Base-by-base conservation (phyloP, 495 filamentous ascomycete species). In the Neohortaea acidophila region DNA sequence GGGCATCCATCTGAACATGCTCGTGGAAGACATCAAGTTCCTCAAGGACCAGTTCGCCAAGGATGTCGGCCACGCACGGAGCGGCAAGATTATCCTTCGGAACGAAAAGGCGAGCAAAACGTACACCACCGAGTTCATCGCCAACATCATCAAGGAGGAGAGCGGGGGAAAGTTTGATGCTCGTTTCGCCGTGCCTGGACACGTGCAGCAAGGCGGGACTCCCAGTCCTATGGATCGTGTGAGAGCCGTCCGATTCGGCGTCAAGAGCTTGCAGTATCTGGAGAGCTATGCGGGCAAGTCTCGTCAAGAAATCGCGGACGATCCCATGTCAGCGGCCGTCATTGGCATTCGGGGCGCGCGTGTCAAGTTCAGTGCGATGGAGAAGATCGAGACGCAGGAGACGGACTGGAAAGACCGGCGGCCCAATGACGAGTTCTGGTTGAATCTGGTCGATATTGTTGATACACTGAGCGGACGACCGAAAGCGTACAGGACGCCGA, bases 161-260 rank as follows among this genome's bases (percentile, higher is more conserved):
- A 81, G 89, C 8, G 76, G 80, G 47, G 84, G 84, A 35, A 72
- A 84, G 0, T 99, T 96, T 47, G 91, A 99, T 54, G 80, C 81
- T n/a, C 76, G 86, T 34, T 78, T 83, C 51, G 84, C 83, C 26
- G 83, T 96, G 25, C 91, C 91, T 0, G 91, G 91, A 15, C 89
- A 97, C 59, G 89, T 94, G 49, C 89, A 94, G 58, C 86, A 97
- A 60, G 89, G 89, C 51, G 85, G 85, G 26, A 84, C 79, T 17
- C 91, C 91, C 0, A 86, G 82, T 1, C 75, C 86, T 4, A 94
- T 96, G 87, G 91, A 99, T 58, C 77, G 91, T 39, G 84, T 86
- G 33, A 77, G 91, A 39, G 89, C 91, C 2, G 75, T 94, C 8
- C 72, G 91, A 33, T 73, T 99, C 51, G 83, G 86, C 12, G 86